Evolutionary conservation across 345 rosid species (phyloP), one percentile per base, ranked within the genome.

Genomic region (Syzygium aromaticum): DNA sequence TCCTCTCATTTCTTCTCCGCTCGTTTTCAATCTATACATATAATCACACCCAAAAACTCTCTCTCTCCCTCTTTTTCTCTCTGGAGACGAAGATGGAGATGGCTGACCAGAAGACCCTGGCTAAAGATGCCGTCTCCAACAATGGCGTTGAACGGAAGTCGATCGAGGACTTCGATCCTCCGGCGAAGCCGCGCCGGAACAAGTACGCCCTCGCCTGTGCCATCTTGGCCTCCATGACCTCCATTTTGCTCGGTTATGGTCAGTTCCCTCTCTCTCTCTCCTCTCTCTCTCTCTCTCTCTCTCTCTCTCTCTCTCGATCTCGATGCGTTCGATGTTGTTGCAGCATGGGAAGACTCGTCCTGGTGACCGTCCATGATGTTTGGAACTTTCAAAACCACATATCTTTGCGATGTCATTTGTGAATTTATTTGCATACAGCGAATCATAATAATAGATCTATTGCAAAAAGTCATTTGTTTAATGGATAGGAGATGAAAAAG

Each of bases 221-320:
- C 11, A 89, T 87, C 64, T 84, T 93, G 57, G 98, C 98, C 85
- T 96, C 98, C 89, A 92, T 94, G 98, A 93, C 96, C 88, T 96
- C 98, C 5, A 88, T 95, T 88, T 92, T 96, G 86, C 95, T 95
- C 49, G 98, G 98, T 52, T 96, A 96, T 85, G 98, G 98, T 95
- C 38, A 88, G 91, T 86, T 86, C 6, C 25, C 28, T 25, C 12
- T 5, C 85, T 25, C 52, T 82, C 25, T 38, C 25, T 16, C 12
- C 25, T 5, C 85, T 25, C 52, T 82, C 25, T 38, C 51, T 51
- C 51, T 49, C 54, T 30, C 52, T 51, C 52, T 51, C 52, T 51
- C 52, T 51, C 52, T 51, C 52, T 3, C 11, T 51, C 52, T 51
- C 13, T 3, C 11, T 12, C 52, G 15, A n/a, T 51, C 52, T 51